phyloP scores from a whole-genome alignment of 331 rosid genomes.

The Spiraea crenata region DNA sequence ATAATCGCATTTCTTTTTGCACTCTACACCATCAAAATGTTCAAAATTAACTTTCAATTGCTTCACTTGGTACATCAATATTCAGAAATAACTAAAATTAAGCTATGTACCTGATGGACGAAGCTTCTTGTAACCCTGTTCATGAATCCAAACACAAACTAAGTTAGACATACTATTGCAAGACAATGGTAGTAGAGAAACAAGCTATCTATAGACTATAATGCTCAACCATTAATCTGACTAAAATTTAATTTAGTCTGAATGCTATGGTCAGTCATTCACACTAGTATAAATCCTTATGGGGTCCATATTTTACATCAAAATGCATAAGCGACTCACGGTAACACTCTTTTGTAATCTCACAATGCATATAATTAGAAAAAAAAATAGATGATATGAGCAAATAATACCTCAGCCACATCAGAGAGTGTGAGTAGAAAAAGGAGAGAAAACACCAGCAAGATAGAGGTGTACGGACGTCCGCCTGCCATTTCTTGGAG shows the following conservation, averaged over 20 bases:
- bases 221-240: no score
- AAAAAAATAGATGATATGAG: neutral
- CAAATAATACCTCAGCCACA: conserved; percentile 46
- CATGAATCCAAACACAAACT: neutral
- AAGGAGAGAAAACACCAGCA: conserved; percentile 52
- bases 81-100: neutral
- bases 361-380: no score
- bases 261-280: no score
- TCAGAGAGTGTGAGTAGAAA: conserved; percentile 54
- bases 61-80: no score
- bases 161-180: neutral
- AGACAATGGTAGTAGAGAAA: no score
- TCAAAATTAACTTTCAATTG: neutral
- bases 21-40: conserved; percentile 35
- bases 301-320: no score
- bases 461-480: conserved; percentile 39
- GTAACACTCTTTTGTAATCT: no score
- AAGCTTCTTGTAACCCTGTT: conserved; percentile 55
- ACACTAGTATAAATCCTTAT: no score
- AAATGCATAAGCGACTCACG: no score
- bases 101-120: conserved; percentile 52
- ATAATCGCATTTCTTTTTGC: conserved; percentile 55
- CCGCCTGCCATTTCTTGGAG: conserved; percentile 32
- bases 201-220: no score
- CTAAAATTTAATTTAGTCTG: no score